Evolutionary conservation across 257 asterid species (phyloP).

Genomic region (Agastache rugosa): DNA sequence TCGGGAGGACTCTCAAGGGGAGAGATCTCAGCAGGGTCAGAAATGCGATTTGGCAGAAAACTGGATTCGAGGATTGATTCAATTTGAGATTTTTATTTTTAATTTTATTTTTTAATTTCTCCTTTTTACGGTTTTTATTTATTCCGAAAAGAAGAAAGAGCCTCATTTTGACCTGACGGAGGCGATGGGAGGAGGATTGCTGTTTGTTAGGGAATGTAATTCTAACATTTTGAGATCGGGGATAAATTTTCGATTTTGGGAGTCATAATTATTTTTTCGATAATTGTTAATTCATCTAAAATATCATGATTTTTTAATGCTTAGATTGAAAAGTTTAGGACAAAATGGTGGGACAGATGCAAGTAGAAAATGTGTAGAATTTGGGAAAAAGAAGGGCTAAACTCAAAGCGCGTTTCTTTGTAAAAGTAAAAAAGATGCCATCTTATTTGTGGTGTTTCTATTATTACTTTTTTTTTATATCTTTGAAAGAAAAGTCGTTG

Average conservation of each 20-base stretch:
- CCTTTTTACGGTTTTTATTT: not conserved
- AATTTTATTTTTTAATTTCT: not conserved
- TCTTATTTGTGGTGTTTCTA: not conserved
- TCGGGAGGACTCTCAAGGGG: conserved; percentile 93
- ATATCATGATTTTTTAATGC: not conserved
- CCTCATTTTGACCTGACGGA: conserved; percentile 41
- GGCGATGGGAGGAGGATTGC: conserved; percentile 32
- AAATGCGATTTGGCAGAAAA: conserved; percentile 96
- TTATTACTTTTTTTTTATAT: not conserved
- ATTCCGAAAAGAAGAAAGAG: conserved; percentile 12
- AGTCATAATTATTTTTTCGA: not conserved
- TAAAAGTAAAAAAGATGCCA: not conserved
- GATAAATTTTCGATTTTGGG: conserved; percentile 10
- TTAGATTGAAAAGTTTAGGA: not conserved
- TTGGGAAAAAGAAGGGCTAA: conserved; percentile 22
- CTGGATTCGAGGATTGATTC: conserved; percentile 80
- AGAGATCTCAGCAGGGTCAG: conserved; percentile 97
- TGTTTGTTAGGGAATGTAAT: conserved; percentile 29
- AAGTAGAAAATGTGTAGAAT: not conserved
- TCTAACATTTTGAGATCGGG: conserved; percentile 33
- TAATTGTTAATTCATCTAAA: not conserved
- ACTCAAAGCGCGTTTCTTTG: conserved; percentile 34
- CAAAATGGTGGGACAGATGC: conserved; percentile 11
- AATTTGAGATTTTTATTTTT: not conserved
- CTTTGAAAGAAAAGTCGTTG: not conserved